Evolutionary conservation across 2,329 filamentous ascomycete species (phyloP), one percentile per base, ranked within the genome.

Genomic region (Sclerotinia trifoliorum): DNA sequence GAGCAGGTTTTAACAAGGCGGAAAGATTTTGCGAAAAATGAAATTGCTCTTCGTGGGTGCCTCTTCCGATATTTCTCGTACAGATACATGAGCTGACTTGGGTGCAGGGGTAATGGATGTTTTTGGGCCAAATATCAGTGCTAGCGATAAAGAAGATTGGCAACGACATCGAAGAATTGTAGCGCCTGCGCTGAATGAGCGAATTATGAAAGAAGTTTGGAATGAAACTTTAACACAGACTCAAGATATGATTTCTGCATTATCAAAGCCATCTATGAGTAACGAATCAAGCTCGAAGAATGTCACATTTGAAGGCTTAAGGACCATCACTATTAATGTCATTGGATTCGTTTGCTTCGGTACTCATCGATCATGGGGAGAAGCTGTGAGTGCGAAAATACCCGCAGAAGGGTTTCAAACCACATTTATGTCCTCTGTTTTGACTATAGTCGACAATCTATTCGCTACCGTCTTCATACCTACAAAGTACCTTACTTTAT

Each of bases 331-430:
- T 63, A 74, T 85, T 32, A 81, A 84, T 72, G 80, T 85, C 51
- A 84, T 85, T 71, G 83, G 81, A 71, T 78, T 80, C 55, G 82
- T 83, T 66, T 83, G 82, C 5, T 85, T 85, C 70, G 83, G 72
- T 3, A 66, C 65, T 21, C 63, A 42, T n/a, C 63, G 70, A 52
- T 66, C 67, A 7, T 71, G 65, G 65, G 69, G 56, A 4, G 65
- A 69, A 32, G 55, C 56, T 54, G 55, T 24, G 24, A 63, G 64
- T 17, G 68, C 65, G 54, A 68, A 66, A 71, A 74, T 8, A 73
- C 74, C 55, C 64, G 70, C 74, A 2, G 71, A n/a, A 56, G 54
- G 66, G 68, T 71, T 13, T 26, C 67, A 11, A 55, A 71, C 24
- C 62, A 74, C 15, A 60, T 72, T 39, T 67, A 71, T 5, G 11